Evolutionary conservation across 495 filamentous ascomycete genomes (phyloP).

Genomic region (Echria macrotheca): DNA sequence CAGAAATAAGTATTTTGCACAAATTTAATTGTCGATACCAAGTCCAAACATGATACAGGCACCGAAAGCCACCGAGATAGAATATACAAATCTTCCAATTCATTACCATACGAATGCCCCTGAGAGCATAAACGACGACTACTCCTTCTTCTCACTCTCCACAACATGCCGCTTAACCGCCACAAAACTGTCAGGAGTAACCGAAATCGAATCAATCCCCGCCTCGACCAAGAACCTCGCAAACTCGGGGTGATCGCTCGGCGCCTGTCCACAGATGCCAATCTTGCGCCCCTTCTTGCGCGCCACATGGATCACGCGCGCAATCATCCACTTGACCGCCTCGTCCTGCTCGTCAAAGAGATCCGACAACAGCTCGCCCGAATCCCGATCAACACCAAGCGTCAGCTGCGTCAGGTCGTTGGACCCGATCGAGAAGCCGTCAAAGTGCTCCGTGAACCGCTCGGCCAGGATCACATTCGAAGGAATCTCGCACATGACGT

Average conservation of each 20-base stretch:
- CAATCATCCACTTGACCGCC: conserved; percentile 36
- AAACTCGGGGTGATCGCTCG: conserved; percentile 34
- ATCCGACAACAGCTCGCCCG: conserved; percentile 28
- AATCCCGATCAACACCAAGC: conserved; percentile 34
- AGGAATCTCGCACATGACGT: conserved; percentile 39
- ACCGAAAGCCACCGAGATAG: no score
- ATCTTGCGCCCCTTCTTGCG: conserved; percentile 25
- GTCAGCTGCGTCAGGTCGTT: conserved; percentile 37
- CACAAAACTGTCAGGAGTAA: conserved; percentile 21
- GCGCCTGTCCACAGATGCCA: conserved; percentile 34
- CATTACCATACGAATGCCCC: no score
- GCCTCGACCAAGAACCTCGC: conserved; percentile 27
- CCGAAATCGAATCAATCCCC: conserved; percentile 21
- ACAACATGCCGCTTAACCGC: conserved; percentile 17
- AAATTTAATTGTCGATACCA: no score
- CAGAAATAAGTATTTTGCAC: no score
- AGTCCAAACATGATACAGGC: no score
- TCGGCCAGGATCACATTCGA: conserved; percentile 34
- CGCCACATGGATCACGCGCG: conserved; percentile 22
- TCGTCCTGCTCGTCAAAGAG: conserved; percentile 34
- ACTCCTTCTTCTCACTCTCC: conserved; percentile 10
- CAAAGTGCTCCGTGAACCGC: conserved; percentile 28
- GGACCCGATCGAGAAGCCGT: conserved; percentile 37
- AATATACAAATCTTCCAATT: no score
- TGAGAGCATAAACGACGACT: no score